Evolutionary conservation across 2,329 filamentous ascomycete species (phyloP).

Genomic region (Talaromyces islandicus): DNA sequence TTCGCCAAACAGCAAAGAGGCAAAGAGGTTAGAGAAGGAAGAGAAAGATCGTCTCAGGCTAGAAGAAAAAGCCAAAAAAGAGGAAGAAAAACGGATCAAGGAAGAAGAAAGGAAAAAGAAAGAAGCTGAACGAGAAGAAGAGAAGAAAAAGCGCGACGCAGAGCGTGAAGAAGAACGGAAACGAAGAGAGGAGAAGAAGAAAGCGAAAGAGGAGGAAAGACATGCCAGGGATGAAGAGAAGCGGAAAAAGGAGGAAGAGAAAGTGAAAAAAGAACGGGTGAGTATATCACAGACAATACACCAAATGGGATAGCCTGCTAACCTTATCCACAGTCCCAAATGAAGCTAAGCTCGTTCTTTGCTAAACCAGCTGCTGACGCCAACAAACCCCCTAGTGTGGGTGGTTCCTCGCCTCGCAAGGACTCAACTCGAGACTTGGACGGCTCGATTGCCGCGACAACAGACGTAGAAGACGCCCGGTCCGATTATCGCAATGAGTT

Average conservation of each 20-base stretch:
- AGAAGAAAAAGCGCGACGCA: constrained; percentile 40
- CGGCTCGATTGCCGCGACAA: constrained; percentile 5
- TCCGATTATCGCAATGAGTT: constrained; percentile 66
- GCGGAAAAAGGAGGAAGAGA: constrained; percentile 43
- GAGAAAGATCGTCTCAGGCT: constrained; percentile 25
- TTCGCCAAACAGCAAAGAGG: constrained; percentile 7
- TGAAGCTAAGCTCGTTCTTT: constrained; percentile 47
- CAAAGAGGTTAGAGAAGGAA: constrained; percentile 14
- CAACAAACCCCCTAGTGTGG: constrained; percentile 16
- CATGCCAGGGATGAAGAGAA: constrained; percentile 38
- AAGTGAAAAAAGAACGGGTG: constrained; percentile 44
- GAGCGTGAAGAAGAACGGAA: constrained; percentile 41
- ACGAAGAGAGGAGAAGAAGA: constrained; percentile 40
- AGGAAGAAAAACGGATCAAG: constrained; percentile 25
- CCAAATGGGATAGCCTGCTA: constrained; percentile 16
- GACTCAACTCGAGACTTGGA: constrained; percentile 13
- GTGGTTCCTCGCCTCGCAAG: constrained; percentile 14
- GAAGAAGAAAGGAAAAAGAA: constrained; percentile 30
- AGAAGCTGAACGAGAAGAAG: constrained; percentile 30
- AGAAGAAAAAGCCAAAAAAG: constrained; percentile 29
- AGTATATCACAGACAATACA: constrained; percentile 11
- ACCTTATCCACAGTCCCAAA: constrained; percentile 38
- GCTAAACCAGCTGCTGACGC: constrained; percentile 30
- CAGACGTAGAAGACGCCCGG: constrained; percentile 17
- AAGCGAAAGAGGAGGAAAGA: constrained; percentile 36